A percentile compares a stretch with the other conserved stretches of the same genome.
phyloP scores from a whole-genome alignment of 176 grass and related monocot species.

The Cymbopogon citratus region DNA sequence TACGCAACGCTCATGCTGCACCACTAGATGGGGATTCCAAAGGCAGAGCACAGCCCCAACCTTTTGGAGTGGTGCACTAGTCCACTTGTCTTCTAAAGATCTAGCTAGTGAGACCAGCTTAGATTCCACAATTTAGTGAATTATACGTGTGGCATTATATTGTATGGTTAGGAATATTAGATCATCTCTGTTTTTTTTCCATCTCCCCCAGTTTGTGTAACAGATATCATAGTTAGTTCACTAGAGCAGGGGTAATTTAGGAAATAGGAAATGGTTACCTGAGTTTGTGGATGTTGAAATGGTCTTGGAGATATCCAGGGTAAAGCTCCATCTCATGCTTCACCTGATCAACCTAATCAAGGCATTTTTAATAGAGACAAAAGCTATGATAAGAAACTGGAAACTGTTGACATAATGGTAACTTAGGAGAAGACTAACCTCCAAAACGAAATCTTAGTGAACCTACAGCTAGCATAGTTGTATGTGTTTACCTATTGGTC shows the following conservation, averaged over 20 bases:
- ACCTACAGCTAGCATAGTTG: too few relatives aligned
- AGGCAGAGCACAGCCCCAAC: not conserved
- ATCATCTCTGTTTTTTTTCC: not conserved
- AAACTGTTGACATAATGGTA: not conserved
- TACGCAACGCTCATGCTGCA: not conserved
- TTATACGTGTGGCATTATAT: not conserved
- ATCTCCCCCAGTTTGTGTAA: not conserved
- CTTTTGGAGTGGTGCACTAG: slow-evolving; percentile 1
- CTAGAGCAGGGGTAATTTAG: not conserved
- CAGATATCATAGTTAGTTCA: not conserved
- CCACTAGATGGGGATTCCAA: slow-evolving; percentile 22
- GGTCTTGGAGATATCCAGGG: slow-evolving; percentile 38
- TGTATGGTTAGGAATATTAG: not conserved
- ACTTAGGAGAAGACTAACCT: not conserved
- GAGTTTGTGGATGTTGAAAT: slow-evolving; percentile 38
- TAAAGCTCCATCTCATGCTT: slow-evolving; percentile 48
- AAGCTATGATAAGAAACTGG: not conserved
- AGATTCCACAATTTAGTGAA: not conserved
- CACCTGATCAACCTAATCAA: not conserved
- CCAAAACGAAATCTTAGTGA: not conserved
- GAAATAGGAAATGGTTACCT: slow-evolving; percentile 18
- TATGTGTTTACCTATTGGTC: not conserved
- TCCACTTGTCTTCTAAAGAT: not conserved
- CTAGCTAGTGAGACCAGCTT: not conserved
- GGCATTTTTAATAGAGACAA: not conserved